These are phyloP conservation scores for Lentinula edodes DNA, from an alignment of 768 basidiomycete species.

Conservation along the genomic window DNA sequence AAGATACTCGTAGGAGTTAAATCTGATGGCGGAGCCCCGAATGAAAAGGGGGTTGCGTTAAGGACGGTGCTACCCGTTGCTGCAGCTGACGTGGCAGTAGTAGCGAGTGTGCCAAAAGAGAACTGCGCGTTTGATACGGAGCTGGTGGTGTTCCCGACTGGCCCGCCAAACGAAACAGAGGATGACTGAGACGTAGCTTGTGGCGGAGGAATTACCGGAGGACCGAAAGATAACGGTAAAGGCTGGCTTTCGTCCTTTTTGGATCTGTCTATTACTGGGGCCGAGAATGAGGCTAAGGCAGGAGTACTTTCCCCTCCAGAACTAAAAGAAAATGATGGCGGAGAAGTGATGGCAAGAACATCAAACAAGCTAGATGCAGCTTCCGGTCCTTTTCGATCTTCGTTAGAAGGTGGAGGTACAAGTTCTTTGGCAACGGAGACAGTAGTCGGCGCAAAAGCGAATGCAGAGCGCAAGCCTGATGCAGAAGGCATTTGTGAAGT, in stretches of 20 bases:
- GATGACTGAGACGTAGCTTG: constrained; percentile 12
- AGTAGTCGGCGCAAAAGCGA: constrained; percentile 35
- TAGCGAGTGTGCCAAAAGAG: background rate
- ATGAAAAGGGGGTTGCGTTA: background rate
- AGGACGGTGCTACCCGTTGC: background rate
- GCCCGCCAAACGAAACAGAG: constrained; percentile 23
- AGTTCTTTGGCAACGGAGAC: constrained; percentile 8
- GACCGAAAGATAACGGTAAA: constrained; percentile 10
- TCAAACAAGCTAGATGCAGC: background rate
- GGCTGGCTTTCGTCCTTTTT: background rate
- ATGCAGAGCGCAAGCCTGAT: background rate
- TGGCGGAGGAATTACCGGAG: constrained; percentile 8
- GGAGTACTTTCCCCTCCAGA: constrained; percentile 13
- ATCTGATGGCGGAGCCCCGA: background rate
- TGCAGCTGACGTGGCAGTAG: background rate
- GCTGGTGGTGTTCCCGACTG: background rate
- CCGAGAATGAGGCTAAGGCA: background rate
- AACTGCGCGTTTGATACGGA: background rate
- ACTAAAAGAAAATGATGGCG: constrained; percentile 12
- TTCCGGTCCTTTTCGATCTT: background rate
- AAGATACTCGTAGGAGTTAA: background rate
- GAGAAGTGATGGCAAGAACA: constrained; percentile 13
- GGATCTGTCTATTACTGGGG: background rate
- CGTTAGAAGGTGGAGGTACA: constrained; percentile 7
- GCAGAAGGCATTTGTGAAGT: background rate